Percentiles rank a stretch among this genome's conserved stretches.
phyloP scores from a whole-genome alignment of 345 rosid genomes.

The Populus euphratica region DNA sequence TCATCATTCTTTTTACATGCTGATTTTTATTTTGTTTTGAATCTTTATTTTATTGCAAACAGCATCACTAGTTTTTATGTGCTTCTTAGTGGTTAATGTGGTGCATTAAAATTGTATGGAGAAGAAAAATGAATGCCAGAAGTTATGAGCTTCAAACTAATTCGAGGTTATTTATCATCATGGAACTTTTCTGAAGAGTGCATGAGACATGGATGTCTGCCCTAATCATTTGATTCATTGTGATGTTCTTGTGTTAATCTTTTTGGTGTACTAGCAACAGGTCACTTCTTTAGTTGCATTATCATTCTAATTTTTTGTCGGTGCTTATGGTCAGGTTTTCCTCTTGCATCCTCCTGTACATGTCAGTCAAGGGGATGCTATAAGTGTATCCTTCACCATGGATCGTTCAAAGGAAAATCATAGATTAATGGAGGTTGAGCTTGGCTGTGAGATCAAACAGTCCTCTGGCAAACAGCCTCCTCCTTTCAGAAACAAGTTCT shows the following conservation, averaged over 20 bases:
- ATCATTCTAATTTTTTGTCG: background rate
- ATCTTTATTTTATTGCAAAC: too few species aligned
- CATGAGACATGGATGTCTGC: too few species aligned
- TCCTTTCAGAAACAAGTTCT: slow-evolving; percentile 53
- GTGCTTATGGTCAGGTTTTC: slow-evolving; percentile 57
- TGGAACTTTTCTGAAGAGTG: background rate
- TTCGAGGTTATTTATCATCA: too few species aligned
- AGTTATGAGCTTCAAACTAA: background rate
- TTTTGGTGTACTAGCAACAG: background rate
- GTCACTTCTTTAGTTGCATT: background rate
- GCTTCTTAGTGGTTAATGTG: too few species aligned
- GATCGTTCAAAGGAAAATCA: slow-evolving; percentile 82
- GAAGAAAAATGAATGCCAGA: background rate
- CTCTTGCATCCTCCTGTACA: slow-evolving; percentile 48
- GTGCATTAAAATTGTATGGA: background rate
- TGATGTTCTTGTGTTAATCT: background rate
- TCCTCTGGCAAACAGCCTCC: slow-evolving; percentile 49
- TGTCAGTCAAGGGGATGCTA: slow-evolving; percentile 52
- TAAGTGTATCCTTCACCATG: slow-evolving; percentile 67
- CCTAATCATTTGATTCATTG: background rate
- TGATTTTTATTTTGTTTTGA: too few species aligned
- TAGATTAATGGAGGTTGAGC: slow-evolving; percentile 79
- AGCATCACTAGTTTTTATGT: too few species aligned
- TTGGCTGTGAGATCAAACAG: slow-evolving; percentile 54
- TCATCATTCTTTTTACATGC: too few species aligned